These are phyloP conservation scores for Cylindrotheca closterium DNA, from an alignment of 108 stramenopile species.

Conservation along the genomic window DNA sequence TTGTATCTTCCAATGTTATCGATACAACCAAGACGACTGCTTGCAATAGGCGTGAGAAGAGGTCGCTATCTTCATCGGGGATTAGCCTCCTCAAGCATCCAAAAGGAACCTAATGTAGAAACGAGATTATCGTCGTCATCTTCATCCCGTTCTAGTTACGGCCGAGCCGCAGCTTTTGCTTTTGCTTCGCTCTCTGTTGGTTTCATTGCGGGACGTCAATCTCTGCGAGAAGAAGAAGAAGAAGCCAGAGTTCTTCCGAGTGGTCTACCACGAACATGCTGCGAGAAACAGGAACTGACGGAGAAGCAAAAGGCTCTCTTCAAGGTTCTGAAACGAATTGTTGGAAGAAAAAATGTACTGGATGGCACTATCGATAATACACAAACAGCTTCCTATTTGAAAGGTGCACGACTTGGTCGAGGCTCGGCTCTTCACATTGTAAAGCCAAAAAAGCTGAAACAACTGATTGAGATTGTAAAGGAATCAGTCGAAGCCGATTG, in stretches of 20 bases:
- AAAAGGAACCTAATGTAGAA: too few relatives aligned
- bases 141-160: too few relatives aligned
- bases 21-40: too few relatives aligned
- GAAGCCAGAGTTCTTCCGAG: constrained; percentile 38
- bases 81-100: too few relatives aligned
- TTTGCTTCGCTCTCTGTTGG: constrained; percentile 23
- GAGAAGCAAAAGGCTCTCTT: constrained; percentile 45
- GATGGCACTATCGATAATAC: constrained; percentile 43
- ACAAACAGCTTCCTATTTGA: constrained; percentile 52
- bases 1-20: too few relatives aligned
- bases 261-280: constrained; percentile 53
- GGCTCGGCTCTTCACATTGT: constrained; percentile 67
- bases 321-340: constrained; percentile 50
- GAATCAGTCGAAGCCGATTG: constrained; percentile 70
- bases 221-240: constrained; percentile 1
- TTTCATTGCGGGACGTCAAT: constrained; percentile 33
- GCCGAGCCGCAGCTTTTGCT: constrained; percentile 2
- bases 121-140: too few relatives aligned
- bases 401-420: constrained; percentile 67
- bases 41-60: too few relatives aligned
- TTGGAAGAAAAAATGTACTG: constrained; percentile 59
- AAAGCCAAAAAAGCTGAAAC: constrained; percentile 53
- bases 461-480: constrained; percentile 59
- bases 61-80: too few relatives aligned
- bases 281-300: constrained; percentile 44